Percentiles rank a stretch among this genome's conserved stretches.
phyloP scores from a whole-genome alignment of 1,284 basidiomycete species.

The Sanghuangporus weigelae region DNA sequence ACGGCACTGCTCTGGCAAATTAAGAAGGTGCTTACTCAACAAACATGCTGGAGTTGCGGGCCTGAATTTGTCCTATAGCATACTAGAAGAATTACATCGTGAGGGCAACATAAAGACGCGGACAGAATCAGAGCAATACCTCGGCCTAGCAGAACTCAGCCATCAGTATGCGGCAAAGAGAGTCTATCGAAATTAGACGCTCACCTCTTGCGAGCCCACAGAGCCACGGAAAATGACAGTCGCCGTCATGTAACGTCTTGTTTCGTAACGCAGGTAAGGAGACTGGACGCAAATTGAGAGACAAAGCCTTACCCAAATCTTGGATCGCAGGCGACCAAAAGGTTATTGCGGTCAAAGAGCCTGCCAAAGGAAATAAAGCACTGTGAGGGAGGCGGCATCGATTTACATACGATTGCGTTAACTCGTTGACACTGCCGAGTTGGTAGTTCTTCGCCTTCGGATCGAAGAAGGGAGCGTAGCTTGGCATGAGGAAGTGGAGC shows the following conservation, averaged over 20 bases:
- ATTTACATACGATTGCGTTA: slow-evolving; percentile 55
- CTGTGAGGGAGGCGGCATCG: background rate
- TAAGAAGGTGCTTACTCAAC: slow-evolving; percentile 55
- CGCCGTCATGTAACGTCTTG: slow-evolving; percentile 78
- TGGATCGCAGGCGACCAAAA: slow-evolving; percentile 84
- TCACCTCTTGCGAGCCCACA: slow-evolving; percentile 74
- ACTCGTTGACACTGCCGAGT: slow-evolving; percentile 57
- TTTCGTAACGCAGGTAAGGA: background rate
- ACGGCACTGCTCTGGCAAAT: background rate
- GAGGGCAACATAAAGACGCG: slow-evolving; percentile 1
- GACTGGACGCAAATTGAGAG: background rate
- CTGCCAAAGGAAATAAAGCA: slow-evolving; percentile 32
- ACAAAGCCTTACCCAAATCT: slow-evolving; percentile 55
- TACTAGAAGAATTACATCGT: slow-evolving; percentile 26
- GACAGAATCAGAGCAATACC: slow-evolving; percentile 34
- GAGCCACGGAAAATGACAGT: slow-evolving; percentile 86
- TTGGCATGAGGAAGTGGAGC: slow-evolving; percentile 90
- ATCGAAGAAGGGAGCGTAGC: slow-evolving; percentile 79
- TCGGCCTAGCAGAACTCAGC: slow-evolving; percentile 39
- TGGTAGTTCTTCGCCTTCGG: slow-evolving; percentile 59
- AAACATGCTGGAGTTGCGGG: slow-evolving; percentile 68
- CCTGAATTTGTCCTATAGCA: slow-evolving; percentile 53
- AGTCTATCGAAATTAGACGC: slow-evolving; percentile 25
- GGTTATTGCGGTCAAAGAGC: slow-evolving; percentile 75
- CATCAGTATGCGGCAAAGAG: slow-evolving; percentile 29